Conservation (phyloP, 768 basidiomycete species). For the Phylloporus arenicola region DNA sequence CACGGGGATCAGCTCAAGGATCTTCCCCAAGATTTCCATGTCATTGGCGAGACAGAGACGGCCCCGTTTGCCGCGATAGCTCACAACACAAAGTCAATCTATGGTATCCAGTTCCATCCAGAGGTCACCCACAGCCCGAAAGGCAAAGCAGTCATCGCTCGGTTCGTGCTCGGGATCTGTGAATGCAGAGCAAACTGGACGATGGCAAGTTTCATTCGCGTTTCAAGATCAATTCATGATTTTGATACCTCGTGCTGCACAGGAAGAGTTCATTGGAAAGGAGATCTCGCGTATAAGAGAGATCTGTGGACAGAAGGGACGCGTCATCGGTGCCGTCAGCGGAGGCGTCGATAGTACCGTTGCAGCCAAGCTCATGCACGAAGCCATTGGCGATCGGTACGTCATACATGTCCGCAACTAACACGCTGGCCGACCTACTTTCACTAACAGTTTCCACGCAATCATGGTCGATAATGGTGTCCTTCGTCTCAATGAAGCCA, state of each 20-base stretch:
- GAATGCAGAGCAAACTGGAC: constrained; percentile 82
- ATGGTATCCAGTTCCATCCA: constrained; percentile 98
- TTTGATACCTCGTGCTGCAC: not conserved
- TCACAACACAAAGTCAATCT: constrained; percentile 83
- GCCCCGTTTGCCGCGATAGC: constrained; percentile 94
- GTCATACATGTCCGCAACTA: constrained; percentile 8
- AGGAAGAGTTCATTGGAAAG: constrained; percentile 98
- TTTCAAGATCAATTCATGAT: constrained; percentile 4
- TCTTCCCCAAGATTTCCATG: constrained; percentile 77
- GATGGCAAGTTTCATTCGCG: constrained; percentile 55
- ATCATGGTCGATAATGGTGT: constrained; percentile 99
- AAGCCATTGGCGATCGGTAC: constrained; percentile 95
- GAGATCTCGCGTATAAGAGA: constrained; percentile 91
- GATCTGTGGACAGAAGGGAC: constrained; percentile 89
- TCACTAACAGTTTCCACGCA: constrained; percentile 76
- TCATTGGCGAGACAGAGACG: constrained; percentile 79
- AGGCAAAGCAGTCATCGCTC: constrained; percentile 84
- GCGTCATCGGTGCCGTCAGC: constrained; percentile 96
- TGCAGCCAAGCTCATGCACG: constrained; percentile 98
- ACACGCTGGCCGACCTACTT: not conserved
- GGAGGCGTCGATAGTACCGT: constrained; percentile 98
- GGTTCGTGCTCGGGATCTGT: constrained; percentile 83
- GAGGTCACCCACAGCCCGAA: constrained; percentile 93
- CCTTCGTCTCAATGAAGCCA: constrained; percentile 83
- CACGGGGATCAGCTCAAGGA: constrained; percentile 91